Percentiles rank a stretch among this genome's conserved stretches.
phyloP scores from a whole-genome alignment of 2,329 filamentous ascomycete genomes.

The Trichoderma koningii region DNA sequence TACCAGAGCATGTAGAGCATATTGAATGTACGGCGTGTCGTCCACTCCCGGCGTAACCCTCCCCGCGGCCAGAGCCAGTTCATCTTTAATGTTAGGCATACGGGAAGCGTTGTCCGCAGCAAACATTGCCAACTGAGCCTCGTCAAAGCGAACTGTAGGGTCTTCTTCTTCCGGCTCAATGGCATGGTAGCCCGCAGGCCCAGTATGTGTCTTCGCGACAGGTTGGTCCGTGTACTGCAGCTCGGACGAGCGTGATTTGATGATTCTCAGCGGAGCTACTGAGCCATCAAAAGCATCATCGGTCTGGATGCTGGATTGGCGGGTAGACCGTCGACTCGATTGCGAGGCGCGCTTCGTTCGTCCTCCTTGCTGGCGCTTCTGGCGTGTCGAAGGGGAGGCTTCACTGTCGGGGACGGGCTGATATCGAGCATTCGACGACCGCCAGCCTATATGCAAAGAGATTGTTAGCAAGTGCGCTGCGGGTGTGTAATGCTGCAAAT shows the following conservation, averaged over 20 bases:
- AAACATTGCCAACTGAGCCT: slow-evolving; percentile 45
- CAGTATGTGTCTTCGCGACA: slow-evolving; percentile 37
- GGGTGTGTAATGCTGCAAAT: background rate
- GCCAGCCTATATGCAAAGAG: slow-evolving; percentile 23
- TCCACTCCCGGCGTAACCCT: slow-evolving; percentile 75
- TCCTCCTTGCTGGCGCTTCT: slow-evolving; percentile 19
- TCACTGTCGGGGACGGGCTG: slow-evolving; percentile 23
- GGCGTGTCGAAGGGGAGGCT: slow-evolving; percentile 22
- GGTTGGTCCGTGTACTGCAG: slow-evolving; percentile 49
- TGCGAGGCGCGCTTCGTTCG: slow-evolving; percentile 10
- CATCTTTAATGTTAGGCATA: slow-evolving; percentile 52
- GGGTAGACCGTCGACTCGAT: slow-evolving; percentile 31
- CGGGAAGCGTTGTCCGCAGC: slow-evolving; percentile 39
- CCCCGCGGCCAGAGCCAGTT: slow-evolving; percentile 52
- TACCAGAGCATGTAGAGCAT: slow-evolving; percentile 85
- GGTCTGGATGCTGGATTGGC: slow-evolving; percentile 39
- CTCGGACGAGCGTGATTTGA: slow-evolving; percentile 43
- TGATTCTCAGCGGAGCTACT: slow-evolving; percentile 39
- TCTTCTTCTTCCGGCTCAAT: slow-evolving; percentile 5
- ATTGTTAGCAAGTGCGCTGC: slow-evolving; percentile 23
- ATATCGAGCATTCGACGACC: slow-evolving; percentile 24
- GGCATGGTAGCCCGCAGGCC: slow-evolving; percentile 29
- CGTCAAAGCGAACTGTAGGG: slow-evolving; percentile 42
- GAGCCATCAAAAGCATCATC: slow-evolving; percentile 34
- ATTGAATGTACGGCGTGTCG: slow-evolving; percentile 84